Evolutionary conservation across 805 yeast species (phyloP), one percentile per base, ranked within the genome.

Genomic region (Saccharomycopsis sp.): DNA sequence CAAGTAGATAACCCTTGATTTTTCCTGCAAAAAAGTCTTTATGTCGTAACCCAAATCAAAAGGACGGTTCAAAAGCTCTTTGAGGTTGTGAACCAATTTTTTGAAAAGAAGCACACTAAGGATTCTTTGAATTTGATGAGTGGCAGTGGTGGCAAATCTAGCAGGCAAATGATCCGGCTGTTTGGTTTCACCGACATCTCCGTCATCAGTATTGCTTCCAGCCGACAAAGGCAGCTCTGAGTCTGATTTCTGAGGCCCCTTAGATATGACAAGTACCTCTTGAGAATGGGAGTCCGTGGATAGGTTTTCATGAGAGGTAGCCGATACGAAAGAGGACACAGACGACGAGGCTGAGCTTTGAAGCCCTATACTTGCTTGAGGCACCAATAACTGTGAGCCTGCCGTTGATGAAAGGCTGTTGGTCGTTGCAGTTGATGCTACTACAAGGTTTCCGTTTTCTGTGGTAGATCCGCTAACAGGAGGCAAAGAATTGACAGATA

Each of bases 21-120:
- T 76, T 68, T 90, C 97, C 15, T 77, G 72, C 44, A 81, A 68
- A 66, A 91, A 91, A 5, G 81, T 80, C 51, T 79, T 75, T 52
- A 85, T 79, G 65, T 91, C 97, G 48, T 86, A 78, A n/a, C 80
- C 79, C 51, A 86, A 77, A 70, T 91, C 96, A 64, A 84, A 83
- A 0, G 97, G 96, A 56, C 77, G 80, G 2, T 85, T 81, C 52
- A 89, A 75, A 15, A 87, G 84, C 52, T 77, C 71, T 8, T 18
- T 44, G 18, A 18, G 18, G 21, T 12, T 44, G 16, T 44, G 18
- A 16, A 18, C 7, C 20, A 46, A 59, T n/a, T 3, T 12, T 8
- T 34, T 23, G 46, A 37, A 61, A 23, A 50, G 21, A 16, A 44
- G 21, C 8, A 18, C 21, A n/a, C 21, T 44, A 7, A 44, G 21